Conservation (phyloP, 495 filamentous ascomycete genomes). For the Melanomma pulvis-pyrius region DNA sequence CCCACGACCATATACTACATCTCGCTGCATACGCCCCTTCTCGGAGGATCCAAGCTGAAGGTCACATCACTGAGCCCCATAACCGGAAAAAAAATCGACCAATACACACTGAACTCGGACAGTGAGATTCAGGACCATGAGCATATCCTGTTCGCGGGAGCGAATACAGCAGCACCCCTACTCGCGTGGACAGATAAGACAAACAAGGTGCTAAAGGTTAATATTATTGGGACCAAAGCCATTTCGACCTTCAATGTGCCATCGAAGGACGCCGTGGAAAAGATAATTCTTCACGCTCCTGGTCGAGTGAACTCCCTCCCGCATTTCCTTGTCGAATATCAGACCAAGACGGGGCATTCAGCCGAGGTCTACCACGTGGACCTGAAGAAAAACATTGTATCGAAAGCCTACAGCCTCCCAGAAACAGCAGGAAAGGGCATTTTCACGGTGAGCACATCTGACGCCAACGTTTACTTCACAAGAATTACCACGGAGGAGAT, state of each 20-base stretch:
- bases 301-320: slow-evolving; percentile 67
- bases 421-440: slow-evolving; percentile 67
- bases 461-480: slow-evolving; percentile 85
- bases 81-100: slow-evolving; percentile 67
- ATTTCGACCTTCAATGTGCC: slow-evolving; percentile 55
- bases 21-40: slow-evolving; percentile 67
- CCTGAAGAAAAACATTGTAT: slow-evolving; percentile 62
- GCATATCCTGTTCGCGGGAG: slow-evolving; percentile 77
- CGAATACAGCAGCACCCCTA: slow-evolving; percentile 79
- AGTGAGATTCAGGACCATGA: slow-evolving; percentile 67
- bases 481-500: slow-evolving; percentile 72
- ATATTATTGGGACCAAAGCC: slow-evolving; percentile 76
- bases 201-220: slow-evolving; percentile 70
- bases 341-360: slow-evolving; percentile 69
- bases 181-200: slow-evolving; percentile 79
- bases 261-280: slow-evolving; percentile 60
- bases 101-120: slow-evolving; percentile 70
- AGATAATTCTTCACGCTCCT: slow-evolving; percentile 74
- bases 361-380: slow-evolving; percentile 87
- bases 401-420: slow-evolving; percentile 76
- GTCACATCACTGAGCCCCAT: slow-evolving; percentile 70
- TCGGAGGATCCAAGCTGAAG: slow-evolving; percentile 67
- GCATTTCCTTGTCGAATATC: slow-evolving; percentile 84
- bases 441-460: slow-evolving; percentile 76
- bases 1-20: slow-evolving; percentile 74